Conservation (phyloP, 1,284 basidiomycete genomes). For the Ustilago nuda region DNA sequence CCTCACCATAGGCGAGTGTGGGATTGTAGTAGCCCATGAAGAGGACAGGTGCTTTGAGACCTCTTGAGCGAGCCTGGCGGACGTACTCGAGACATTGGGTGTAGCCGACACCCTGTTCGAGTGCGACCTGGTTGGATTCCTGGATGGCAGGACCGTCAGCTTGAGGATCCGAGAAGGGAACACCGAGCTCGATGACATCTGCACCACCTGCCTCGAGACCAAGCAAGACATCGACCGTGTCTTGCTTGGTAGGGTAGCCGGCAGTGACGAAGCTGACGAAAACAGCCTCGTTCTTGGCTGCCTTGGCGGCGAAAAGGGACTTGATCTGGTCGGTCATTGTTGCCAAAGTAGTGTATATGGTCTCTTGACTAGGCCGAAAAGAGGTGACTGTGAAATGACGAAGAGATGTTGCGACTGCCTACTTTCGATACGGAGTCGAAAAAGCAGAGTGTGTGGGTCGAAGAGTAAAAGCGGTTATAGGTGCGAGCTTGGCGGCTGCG, state of each 20-base stretch:
- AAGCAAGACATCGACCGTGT: conserved; percentile 88
- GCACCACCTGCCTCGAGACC: conserved; percentile 92
- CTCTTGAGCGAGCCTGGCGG: conserved; percentile 81
- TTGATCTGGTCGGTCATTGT: conserved; percentile 64
- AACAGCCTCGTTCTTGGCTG: conserved; percentile 64
- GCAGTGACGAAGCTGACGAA: conserved; percentile 68
- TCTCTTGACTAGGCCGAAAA: not conserved
- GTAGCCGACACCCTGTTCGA: conserved; percentile 64
- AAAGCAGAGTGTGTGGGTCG: not conserved
- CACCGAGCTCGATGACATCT: conserved; percentile 94
- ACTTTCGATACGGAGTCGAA: conserved; percentile 8
- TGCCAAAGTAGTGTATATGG: conserved; percentile 3
- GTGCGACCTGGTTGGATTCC: conserved; percentile 76
- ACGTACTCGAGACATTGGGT: conserved; percentile 76
- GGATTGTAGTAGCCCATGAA: conserved; percentile 88
- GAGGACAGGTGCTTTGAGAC: conserved; percentile 85
- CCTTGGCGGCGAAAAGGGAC: conserved; percentile 59
- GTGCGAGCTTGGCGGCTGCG: conserved; percentile 9
- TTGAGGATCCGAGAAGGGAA: conserved; percentile 94
- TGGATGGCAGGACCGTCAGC: conserved; percentile 91
- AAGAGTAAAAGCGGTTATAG: conserved; percentile 1
- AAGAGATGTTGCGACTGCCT: not conserved
- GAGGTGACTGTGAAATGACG: not conserved
- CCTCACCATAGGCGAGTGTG: conserved; percentile 92
- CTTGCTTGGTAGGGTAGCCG: conserved; percentile 69